phyloP scores from a whole-genome alignment of 257 asterid species.

The Nicotiana tomentosiformis region DNA sequence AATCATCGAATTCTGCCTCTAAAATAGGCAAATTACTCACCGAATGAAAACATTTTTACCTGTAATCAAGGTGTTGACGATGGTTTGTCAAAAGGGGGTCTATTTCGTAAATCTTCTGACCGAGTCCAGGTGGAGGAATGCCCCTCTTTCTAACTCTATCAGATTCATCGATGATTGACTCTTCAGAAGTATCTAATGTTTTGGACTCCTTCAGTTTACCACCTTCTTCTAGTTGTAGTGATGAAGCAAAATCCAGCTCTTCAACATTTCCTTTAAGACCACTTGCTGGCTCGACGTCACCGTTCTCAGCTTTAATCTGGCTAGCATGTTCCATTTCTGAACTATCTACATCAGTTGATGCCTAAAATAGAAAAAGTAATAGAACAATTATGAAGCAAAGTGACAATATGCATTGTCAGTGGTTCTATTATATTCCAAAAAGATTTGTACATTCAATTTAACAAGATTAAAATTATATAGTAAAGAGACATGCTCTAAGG shows the following conservation, averaged over 20 bases:
- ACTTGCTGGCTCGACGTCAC: conserved; percentile 10
- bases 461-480: background rate
- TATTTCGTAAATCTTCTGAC: conserved; percentile 82
- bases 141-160: conserved; percentile 37
- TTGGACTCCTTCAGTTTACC: conserved; percentile 23
- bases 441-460: background rate
- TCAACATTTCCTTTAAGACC: conserved; percentile 11
- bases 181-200: conserved; percentile 25
- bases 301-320: conserved; percentile 28
- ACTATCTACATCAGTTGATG: conserved; percentile 39
- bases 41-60: conserved; percentile 33
- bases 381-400: background rate
- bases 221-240: conserved; percentile 27
- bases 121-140: conserved; percentile 81
- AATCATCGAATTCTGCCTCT: background rate
- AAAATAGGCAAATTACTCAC: background rate
- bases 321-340: conserved; percentile 27
- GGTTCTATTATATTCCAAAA: background rate
- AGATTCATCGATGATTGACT: conserved; percentile 49
- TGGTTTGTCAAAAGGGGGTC: conserved; percentile 68
- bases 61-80: conserved; percentile 76
- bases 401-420: background rate
- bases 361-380: conserved; percentile 29
- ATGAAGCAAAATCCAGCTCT: conserved; percentile 27
- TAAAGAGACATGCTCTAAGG: background rate